These are phyloP conservation scores for Termitomyces titanicus DNA, from an alignment of 768 basidiomycete genomes.

Conservation along the genomic window DNA sequence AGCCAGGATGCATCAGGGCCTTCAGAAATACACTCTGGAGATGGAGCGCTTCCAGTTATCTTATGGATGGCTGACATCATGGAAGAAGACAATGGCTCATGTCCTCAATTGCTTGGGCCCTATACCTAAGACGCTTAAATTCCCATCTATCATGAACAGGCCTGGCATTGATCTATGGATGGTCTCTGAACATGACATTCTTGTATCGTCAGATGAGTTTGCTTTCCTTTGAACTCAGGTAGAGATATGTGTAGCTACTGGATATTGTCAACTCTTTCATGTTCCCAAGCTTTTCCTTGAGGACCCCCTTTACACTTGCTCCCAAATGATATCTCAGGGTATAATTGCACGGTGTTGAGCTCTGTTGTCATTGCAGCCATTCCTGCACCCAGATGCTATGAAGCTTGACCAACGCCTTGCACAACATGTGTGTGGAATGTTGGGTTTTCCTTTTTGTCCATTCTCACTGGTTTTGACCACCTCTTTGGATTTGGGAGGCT, in stretches of 20 bases:
- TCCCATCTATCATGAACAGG: no score
- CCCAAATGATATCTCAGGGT: constrained; percentile 19
- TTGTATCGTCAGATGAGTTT: no score
- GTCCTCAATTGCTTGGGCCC: no score
- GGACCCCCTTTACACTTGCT: constrained; percentile 17
- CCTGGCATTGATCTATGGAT: no score
- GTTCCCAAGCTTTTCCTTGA: no score
- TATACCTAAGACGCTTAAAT: no score
- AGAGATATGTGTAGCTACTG: constrained; percentile 7
- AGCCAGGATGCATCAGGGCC: no score
- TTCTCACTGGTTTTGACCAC: constrained; percentile 5
- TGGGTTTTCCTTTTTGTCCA: constrained; percentile 21
- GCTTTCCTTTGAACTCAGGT: constrained; percentile 18
- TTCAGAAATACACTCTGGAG: no score
- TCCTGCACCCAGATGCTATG: constrained; percentile 10
- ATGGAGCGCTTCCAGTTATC: no score
- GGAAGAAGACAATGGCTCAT: no score
- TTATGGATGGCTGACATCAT: no score
- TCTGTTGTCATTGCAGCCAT: constrained; percentile 20
- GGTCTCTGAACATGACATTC: no score
- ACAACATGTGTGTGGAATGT: constrained; percentile 11
- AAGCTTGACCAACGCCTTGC: constrained; percentile 14
- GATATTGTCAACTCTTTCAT: constrained; percentile 16
- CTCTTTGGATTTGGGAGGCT: constrained; percentile 11
- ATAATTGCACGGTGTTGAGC: constrained; percentile 15